Conservation (phyloP, 1,284 basidiomycete genomes). For the Singerocomus rubriflavus region DNA sequence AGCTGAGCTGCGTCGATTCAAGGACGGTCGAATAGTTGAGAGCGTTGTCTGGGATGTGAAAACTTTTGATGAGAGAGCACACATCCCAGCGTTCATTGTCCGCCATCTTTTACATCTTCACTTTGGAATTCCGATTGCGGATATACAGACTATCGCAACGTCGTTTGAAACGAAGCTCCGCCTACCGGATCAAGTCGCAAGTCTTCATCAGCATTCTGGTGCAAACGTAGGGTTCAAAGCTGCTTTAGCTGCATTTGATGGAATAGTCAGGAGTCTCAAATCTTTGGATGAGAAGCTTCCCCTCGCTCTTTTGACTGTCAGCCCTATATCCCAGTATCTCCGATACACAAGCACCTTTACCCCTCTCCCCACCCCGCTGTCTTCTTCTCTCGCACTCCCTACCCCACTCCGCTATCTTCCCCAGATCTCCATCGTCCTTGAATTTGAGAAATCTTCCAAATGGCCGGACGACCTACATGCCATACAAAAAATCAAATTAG, state of each 20-base stretch:
- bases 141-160: conserved; percentile 58
- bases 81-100: conserved; percentile 77
- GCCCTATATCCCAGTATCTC: conserved; percentile 70
- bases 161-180: conserved; percentile 68
- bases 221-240: conserved; percentile 69
- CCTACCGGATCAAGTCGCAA: conserved; percentile 57
- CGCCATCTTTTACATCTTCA: conserved; percentile 75
- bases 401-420: conserved; percentile 63
- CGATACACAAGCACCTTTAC: conserved; percentile 84
- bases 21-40: conserved; percentile 91
- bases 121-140: conserved; percentile 56
- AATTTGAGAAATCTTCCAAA: conserved; percentile 87
- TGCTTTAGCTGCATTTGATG: conserved; percentile 79
- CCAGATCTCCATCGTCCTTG: conserved; percentile 71
- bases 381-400: conserved; percentile 48
- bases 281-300: conserved; percentile 78
- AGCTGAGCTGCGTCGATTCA: conserved; percentile 94
- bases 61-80: conserved; percentile 71
- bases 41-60: conserved; percentile 91
- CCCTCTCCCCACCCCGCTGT: conserved; percentile 53
- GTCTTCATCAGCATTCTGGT: conserved; percentile 46
- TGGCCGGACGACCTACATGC: conserved; percentile 97
- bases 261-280: conserved; percentile 76
- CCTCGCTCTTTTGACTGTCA: conserved; percentile 75
- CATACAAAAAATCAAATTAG: conserved; percentile 94